A percentile compares a stretch with the other conserved stretches of the same genome.
phyloP scores from a whole-genome alignment of 305 asterid genomes.

The Nicotiana rustica region DNA sequence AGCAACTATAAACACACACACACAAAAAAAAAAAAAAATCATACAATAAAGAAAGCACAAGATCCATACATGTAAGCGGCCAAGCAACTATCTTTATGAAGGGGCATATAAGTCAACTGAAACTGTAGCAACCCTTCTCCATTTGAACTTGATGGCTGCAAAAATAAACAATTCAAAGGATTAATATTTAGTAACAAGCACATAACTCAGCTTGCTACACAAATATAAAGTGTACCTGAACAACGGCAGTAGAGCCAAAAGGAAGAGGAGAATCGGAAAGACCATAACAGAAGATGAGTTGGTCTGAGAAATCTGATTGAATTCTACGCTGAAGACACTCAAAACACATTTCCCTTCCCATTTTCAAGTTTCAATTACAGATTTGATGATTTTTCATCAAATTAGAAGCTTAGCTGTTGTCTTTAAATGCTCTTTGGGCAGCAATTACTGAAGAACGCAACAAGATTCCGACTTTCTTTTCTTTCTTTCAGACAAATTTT shows the following conservation, averaged over 20 bases:
- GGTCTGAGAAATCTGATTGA: conserved; percentile 69
- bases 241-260: conserved; percentile 74
- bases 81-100: conserved; percentile 61
- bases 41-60: neutral
- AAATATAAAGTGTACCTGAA: conserved; percentile 59
- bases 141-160: conserved; percentile 59
- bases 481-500: neutral
- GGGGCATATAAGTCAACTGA: conserved; percentile 62
- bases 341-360: conserved; percentile 53
- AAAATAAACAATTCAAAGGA: neutral
- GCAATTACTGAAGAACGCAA: neutral
- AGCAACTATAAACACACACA: conserved; percentile 51
- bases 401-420: neutral
- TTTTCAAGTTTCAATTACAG: neutral
- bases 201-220: neutral
- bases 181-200: neutral
- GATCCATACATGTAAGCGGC: conserved; percentile 76
- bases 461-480: no score
- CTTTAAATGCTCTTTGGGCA: neutral
- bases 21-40: no score
- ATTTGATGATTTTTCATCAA: conserved; percentile 1
- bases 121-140: conserved; percentile 63
- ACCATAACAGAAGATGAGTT: conserved; percentile 62
- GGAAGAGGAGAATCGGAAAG: conserved; percentile 77
- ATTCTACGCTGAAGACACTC: conserved; percentile 85